A percentile compares a stretch with the other conserved stretches of the same genome.
These are phyloP conservation scores for Phytophthora pistaciae DNA, from an alignment of 352 stramenopile genomes.

Conservation along the genomic window DNA sequence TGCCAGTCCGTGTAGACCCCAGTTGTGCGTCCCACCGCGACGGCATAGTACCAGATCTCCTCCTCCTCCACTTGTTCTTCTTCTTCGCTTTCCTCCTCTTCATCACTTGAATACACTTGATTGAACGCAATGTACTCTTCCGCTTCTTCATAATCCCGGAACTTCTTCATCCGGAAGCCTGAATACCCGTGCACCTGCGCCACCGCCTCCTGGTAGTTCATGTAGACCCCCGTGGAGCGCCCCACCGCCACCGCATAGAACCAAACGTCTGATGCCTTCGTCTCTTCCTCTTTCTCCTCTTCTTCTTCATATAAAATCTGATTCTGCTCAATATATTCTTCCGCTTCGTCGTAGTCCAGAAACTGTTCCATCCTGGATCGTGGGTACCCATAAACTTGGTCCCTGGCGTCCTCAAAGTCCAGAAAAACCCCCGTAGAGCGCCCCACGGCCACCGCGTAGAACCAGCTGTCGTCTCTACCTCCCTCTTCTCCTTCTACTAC, in stretches of 20 bases:
- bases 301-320: constrained; percentile 1
- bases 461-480: neutral
- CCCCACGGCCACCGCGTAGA: constrained; percentile 1
- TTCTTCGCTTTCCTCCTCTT: constrained; percentile 14
- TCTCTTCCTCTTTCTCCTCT: constrained; percentile 1
- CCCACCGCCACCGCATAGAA: constrained; percentile 65
- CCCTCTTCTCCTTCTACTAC: neutral
- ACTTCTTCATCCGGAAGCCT: constrained; percentile 25
- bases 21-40: constrained; percentile 48
- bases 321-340: constrained; percentile 2
- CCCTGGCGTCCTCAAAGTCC: constrained; percentile 2
- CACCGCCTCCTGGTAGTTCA: constrained; percentile 13
- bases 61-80: constrained; percentile 2
- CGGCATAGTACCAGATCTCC: constrained; percentile 48
- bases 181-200: constrained; percentile 20
- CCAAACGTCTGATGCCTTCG: neutral
- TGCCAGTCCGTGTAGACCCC: constrained; percentile 60
- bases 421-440: constrained; percentile 10
- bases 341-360: constrained; percentile 8
- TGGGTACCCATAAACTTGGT: constrained; percentile 7
- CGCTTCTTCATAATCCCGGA: constrained; percentile 15
- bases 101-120: constrained; percentile 21
- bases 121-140: constrained; percentile 20
- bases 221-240: constrained; percentile 52
- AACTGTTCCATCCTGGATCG: constrained; percentile 3